phyloP scores from a whole-genome alignment of 2,329 filamentous ascomycete species.

The Trichoderma endophyticum region DNA sequence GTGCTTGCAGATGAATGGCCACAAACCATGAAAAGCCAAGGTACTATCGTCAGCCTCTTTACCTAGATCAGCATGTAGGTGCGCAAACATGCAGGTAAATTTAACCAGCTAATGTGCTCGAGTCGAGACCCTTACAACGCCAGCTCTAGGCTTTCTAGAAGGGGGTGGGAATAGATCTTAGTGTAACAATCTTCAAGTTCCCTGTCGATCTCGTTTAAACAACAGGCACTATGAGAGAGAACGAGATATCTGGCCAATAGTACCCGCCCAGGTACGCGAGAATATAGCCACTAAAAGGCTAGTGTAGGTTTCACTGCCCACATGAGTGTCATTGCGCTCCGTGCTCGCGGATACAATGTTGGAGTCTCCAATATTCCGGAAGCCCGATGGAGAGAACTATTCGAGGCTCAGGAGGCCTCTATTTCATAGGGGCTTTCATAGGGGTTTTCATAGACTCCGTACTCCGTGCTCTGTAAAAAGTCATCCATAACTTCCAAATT shows the following conservation, averaged over 20 bases:
- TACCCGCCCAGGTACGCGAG: background rate
- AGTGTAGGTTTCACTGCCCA: background rate
- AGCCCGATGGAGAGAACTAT: background rate
- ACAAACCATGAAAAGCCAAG: background rate
- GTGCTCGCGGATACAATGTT: background rate
- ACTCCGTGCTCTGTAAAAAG: background rate
- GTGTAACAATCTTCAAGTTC: background rate
- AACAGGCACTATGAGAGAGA: background rate
- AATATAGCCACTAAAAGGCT: background rate
- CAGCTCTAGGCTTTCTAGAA: background rate
- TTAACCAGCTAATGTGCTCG: background rate
- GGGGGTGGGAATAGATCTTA: background rate
- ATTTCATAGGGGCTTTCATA: background rate
- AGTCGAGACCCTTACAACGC: background rate
- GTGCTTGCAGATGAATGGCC: background rate
- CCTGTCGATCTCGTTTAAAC: background rate
- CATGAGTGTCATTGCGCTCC: background rate
- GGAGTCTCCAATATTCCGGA: background rate
- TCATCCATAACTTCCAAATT: background rate
- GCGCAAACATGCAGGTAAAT: background rate
- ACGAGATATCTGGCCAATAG: background rate
- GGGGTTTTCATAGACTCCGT: background rate
- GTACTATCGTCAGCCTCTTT: background rate
- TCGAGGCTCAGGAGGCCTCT: slow-evolving; percentile 4
- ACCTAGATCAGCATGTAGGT: background rate